Evolutionary conservation across 1,284 basidiomycete genomes (phyloP), one percentile per base, ranked within the genome.

Genomic region (Pisolithus thermaeus): DNA sequence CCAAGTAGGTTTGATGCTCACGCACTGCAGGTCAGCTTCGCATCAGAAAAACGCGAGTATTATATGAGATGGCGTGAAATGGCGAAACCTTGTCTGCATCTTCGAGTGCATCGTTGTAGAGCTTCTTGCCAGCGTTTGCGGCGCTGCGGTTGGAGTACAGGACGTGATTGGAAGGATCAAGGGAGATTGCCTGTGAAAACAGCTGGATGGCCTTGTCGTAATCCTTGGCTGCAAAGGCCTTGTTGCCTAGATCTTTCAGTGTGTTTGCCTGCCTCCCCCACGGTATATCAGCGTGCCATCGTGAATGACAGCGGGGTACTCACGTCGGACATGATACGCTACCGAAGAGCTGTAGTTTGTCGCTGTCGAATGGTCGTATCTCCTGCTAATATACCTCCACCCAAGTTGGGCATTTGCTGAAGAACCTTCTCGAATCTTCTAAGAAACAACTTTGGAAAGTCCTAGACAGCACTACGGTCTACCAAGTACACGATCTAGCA

Each of bases 81-180:
- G 45, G 18, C 38, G 35, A 51, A 60, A 92, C 92, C 83, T 92
- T 80, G 62, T 97, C 91, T 9, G 95, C 95, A 72, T 98, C 95
- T 51, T 83, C 78, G 51, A 97, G 77, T 16, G 95, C 95, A 9
- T 78, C 79, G 44, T 70, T 66, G 76, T 84, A 97, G 50, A 89
- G 73, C 61, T 80, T 87, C 74, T 92, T 87, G 18, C 92, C 92
- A 16, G 87, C 81, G 65, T 92, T 83, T 28, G 91, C 90, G 16
- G 94, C 95, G 59, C 91, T 94, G 52, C 95, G 81, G 69, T 98
- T 98, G 6, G 93, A 97, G 73, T 82, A 97, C 20, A 97, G 78
- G 49, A 98, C 93, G 66, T 92, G 89, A 65, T 94, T 92, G 41
- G 73, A 74, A 2, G 87, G 75, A 72, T 97, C 92, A 61, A 95